Evolutionary conservation across 2,329 filamentous ascomycete species (phyloP).

Genomic region (Diaporthe caulivora): DNA sequence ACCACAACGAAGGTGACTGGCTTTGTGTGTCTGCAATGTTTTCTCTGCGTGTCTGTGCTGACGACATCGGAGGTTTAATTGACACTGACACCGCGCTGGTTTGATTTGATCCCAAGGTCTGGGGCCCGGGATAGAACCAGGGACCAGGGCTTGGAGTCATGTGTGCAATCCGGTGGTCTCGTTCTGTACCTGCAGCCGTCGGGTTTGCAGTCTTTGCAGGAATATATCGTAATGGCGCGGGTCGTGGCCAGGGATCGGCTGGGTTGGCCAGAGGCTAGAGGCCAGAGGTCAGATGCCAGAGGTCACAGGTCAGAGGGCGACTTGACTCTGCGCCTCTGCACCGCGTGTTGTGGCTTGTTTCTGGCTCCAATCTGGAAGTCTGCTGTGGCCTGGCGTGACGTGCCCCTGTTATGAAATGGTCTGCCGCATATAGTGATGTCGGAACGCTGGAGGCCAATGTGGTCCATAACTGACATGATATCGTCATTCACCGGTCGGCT

Average conservation of each 20-base stretch:
- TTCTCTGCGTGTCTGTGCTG: slow-evolving; percentile 21
- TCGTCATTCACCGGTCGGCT: background rate
- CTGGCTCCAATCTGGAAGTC: slow-evolving; percentile 20
- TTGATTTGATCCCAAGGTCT: slow-evolving; percentile 16
- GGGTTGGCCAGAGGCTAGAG: too few species aligned
- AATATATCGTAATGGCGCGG: background rate
- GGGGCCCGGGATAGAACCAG: background rate
- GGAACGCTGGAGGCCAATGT: background rate
- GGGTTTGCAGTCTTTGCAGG: background rate
- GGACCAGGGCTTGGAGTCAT: background rate
- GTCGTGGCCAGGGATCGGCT: background rate
- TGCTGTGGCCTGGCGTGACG: background rate
- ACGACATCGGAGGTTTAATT: slow-evolving; percentile 27
- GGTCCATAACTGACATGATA: background rate
- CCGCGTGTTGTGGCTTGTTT: slow-evolving; percentile 5
- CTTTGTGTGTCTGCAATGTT: background rate
- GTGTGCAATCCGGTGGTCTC: background rate
- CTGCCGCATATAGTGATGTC: background rate
- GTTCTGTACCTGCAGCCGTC: background rate
- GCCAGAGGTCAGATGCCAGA: too few species aligned
- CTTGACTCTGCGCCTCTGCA: background rate
- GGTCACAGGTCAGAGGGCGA: background rate
- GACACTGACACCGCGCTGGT: slow-evolving; percentile 22
- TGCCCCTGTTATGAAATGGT: background rate
- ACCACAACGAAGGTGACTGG: background rate